phyloP scores from a whole-genome alignment of 805 yeast species.

The Lipomyces japonicus region DNA sequence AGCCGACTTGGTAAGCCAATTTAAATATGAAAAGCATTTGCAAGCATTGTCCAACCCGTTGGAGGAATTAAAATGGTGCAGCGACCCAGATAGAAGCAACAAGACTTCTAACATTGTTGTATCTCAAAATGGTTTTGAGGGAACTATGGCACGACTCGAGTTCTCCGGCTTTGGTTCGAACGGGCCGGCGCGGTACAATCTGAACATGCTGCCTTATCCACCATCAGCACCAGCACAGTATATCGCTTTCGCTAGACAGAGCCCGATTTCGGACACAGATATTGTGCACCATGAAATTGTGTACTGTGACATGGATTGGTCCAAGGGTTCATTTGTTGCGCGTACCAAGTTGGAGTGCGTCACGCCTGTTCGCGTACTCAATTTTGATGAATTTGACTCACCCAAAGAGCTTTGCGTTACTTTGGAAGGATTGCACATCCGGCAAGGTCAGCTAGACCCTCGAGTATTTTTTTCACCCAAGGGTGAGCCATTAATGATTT shows the following conservation, averaged over 20 bases:
- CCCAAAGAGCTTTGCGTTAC: conserved; percentile 5
- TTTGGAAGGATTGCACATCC: conserved; percentile 2
- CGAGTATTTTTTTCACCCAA: conserved; percentile 21
- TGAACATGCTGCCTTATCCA: conserved; percentile 21
- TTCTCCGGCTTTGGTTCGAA: not conserved
- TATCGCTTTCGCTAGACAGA: conserved; percentile 10
- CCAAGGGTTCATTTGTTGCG: conserved; percentile 6
- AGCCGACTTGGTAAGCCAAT: no score
- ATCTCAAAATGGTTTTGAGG: conserved; percentile 11
- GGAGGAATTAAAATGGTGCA: conserved; percentile 3
- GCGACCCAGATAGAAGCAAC: conserved; percentile 1
- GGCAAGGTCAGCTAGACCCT: conserved; percentile 19
- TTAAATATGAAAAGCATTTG: conserved; percentile 1
- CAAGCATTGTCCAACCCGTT: conserved; percentile 1
- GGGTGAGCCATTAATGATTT: conserved; percentile 27
- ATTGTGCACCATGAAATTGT: conserved; percentile 18
- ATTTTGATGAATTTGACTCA: conserved; percentile 4
- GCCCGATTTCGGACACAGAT: not conserved
- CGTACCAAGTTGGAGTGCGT: conserved; percentile 11
- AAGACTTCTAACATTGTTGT: conserved; percentile 4
- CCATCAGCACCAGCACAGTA: conserved; percentile 7
- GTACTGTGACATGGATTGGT: conserved; percentile 20
- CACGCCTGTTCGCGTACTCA: not conserved
- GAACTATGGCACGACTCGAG: conserved; percentile 6
- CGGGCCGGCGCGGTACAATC: conserved; percentile 7